These are phyloP conservation scores for Daphne laureola DNA, from an alignment of 441 rosid genomes.

Conservation along the genomic window DNA sequence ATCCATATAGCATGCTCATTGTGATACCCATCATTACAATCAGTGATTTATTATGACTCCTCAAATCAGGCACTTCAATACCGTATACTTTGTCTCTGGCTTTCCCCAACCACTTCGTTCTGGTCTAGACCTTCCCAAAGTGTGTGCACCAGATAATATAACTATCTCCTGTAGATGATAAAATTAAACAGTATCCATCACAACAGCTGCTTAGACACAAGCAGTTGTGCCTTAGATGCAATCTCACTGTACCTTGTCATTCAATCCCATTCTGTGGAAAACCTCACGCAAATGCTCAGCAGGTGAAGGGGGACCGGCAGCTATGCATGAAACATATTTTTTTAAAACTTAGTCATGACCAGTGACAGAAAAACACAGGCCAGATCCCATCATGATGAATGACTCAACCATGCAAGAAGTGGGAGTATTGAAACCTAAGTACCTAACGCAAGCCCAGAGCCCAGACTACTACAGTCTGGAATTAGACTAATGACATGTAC, in stretches of 20 bases:
- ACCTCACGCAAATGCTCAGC: slow-evolving; percentile 76
- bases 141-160: slow-evolving; percentile 93
- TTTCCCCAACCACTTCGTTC: slow-evolving; percentile 98
- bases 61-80: slow-evolving; percentile 20
- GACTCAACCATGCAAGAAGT: too few relatives aligned
- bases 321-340: slow-evolving; percentile 24
- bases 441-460: too few relatives aligned
- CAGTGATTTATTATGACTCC: neutral
- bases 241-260: slow-evolving; percentile 52
- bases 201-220: neutral
- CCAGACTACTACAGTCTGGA: too few relatives aligned
- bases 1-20: neutral
- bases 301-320: slow-evolving; percentile 85
- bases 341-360: too few relatives aligned
- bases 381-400: too few relatives aligned
- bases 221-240: neutral
- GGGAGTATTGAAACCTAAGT: too few relatives aligned
- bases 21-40: neutral
- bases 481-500: too few relatives aligned
- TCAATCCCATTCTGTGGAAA: slow-evolving; percentile 92
- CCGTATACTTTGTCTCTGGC: slow-evolving; percentile 91
- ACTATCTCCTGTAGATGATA: slow-evolving; percentile 69
- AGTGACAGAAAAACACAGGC: too few relatives aligned
- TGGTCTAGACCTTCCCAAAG: slow-evolving; percentile 88
- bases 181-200: neutral